Percentiles rank a stretch among this genome's conserved stretches.
Conservation (phyloP, 495 filamentous ascomycete species). For the Daldinia childiae region DNA sequence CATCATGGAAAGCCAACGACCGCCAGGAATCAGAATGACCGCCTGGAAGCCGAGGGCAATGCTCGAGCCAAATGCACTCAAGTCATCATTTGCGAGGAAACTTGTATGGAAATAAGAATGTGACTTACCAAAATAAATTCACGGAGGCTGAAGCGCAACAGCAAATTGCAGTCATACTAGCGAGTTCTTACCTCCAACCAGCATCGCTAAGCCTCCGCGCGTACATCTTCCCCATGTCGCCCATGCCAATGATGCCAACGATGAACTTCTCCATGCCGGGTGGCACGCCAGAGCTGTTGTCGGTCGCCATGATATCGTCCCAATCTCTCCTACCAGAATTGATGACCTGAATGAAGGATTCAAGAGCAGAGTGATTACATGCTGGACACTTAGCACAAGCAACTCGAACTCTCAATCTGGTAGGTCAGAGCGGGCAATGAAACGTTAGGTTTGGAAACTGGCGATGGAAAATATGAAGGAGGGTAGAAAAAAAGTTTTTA, state of each 20-base stretch:
- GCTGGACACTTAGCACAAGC: background rate
- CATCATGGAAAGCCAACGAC: slow-evolving; percentile 82
- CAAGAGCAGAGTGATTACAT: slow-evolving; percentile 27
- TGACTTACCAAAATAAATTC: slow-evolving; percentile 39
- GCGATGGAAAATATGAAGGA: slow-evolving; percentile 7
- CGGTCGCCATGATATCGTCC: slow-evolving; percentile 33
- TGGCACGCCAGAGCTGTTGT: slow-evolving; percentile 29
- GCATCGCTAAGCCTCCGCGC: slow-evolving; percentile 83
- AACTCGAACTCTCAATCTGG: background rate
- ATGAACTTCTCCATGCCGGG: slow-evolving; percentile 68
- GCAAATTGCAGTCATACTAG: slow-evolving; percentile 29
- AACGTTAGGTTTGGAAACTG: slow-evolving; percentile 5
- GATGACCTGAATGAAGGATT: slow-evolving; percentile 24
- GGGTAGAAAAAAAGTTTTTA: slow-evolving; percentile 24
- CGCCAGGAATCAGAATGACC: slow-evolving; percentile 48
- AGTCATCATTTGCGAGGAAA: slow-evolving; percentile 81
- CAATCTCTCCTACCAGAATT: slow-evolving; percentile 17
- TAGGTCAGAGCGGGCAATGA: slow-evolving; percentile 9
- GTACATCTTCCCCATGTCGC: slow-evolving; percentile 99
- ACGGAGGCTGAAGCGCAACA: slow-evolving; percentile 31
- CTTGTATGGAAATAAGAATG: slow-evolving; percentile 34
- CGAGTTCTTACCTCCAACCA: slow-evolving; percentile 86
- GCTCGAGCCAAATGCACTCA: slow-evolving; percentile 99
- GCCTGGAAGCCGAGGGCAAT: slow-evolving; percentile 64
- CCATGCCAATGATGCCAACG: slow-evolving; percentile 97